Evolutionary conservation across 139 green algal species (phyloP).

Genomic region (Trebouxia sp.): DNA sequence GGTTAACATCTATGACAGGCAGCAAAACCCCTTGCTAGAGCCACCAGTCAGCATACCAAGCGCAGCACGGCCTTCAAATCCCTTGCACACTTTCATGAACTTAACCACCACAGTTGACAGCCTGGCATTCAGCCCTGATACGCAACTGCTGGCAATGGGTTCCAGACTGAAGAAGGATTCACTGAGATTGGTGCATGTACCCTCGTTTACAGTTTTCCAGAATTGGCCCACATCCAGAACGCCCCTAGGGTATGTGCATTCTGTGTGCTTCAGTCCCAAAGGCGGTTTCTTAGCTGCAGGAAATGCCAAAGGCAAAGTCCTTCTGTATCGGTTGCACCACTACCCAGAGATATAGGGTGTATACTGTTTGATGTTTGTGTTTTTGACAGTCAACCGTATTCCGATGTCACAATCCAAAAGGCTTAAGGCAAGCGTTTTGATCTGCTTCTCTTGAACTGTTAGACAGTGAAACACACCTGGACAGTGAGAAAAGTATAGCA

Average conservation of each 20-base stretch:
- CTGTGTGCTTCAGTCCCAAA: slow-evolving; percentile 79
- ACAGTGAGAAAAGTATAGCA: too few relatives aligned
- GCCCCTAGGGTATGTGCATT: slow-evolving; percentile 87
- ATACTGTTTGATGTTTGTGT: too few relatives aligned
- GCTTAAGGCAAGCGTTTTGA: too few relatives aligned
- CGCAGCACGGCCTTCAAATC: slow-evolving; percentile 4
- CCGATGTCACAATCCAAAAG: too few relatives aligned
- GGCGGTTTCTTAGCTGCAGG: slow-evolving; percentile 86
- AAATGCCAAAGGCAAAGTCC: slow-evolving; percentile 81
- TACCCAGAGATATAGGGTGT: slow-evolving; percentile 55
- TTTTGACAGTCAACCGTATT: too few relatives aligned
- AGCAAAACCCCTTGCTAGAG: neutral
- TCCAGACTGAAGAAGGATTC: slow-evolving; percentile 85
- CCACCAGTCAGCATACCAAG: neutral
- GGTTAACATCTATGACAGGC: slow-evolving; percentile 88
- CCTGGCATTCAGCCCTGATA: slow-evolving; percentile 83
- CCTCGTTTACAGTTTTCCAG: slow-evolving; percentile 79
- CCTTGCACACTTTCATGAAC: slow-evolving; percentile 77
- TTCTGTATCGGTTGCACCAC: slow-evolving; percentile 93
- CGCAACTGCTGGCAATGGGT: slow-evolving; percentile 76
- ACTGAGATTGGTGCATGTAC: slow-evolving; percentile 88
- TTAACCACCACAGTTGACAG: slow-evolving; percentile 85
- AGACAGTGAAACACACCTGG: too few relatives aligned
- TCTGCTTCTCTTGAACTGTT: too few relatives aligned
- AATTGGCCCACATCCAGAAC: slow-evolving; percentile 91